Evolutionary conservation across 2,329 filamentous ascomycete species (phyloP).

Genomic region (Colletotrichum lentis): DNA sequence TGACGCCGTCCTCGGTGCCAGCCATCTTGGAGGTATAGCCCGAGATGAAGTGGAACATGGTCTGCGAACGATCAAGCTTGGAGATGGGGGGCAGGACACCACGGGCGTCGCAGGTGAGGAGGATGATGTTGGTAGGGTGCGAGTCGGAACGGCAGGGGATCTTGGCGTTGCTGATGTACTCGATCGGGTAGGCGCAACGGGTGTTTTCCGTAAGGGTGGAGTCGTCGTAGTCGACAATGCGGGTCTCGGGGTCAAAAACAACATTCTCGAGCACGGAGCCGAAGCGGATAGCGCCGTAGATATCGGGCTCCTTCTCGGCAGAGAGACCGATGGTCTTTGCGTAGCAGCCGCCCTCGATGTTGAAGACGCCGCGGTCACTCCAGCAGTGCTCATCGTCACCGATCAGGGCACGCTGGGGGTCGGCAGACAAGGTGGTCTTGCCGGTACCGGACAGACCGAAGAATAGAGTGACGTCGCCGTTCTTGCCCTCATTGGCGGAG

Average conservation of each 20-base stretch:
- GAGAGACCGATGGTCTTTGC: conserved; percentile 98
- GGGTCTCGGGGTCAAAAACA: conserved; percentile 90
- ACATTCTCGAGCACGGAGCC: conserved; percentile 98
- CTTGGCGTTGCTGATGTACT: conserved; percentile 99
- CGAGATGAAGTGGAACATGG: conserved; percentile 99
- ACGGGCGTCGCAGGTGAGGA: conserved; percentile 96
- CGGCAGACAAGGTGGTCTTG: conserved; percentile 97
- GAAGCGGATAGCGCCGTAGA: conserved; percentile 94
- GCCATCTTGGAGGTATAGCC: conserved; percentile 99
- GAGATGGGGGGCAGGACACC: conserved; percentile 98
- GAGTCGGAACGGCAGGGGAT: conserved; percentile 88
- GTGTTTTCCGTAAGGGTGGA: conserved; percentile 97
- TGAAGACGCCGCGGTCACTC: conserved; percentile 96
- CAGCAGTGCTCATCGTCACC: conserved; percentile 99
- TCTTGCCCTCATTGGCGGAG: conserved; percentile 94
- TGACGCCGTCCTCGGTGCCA: conserved; percentile 95
- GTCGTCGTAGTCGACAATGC: conserved; percentile 95
- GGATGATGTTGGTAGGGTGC: conserved; percentile 95
- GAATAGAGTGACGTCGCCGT: conserved; percentile 97
- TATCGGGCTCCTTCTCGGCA: conserved; percentile 98
- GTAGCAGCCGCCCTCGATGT: conserved; percentile 99
- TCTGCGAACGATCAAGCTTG: conserved; percentile 92
- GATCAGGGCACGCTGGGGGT: conserved; percentile 94
- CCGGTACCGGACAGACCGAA: conserved; percentile 98
- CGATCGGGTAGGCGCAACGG: conserved; percentile 96